Base-by-base conservation (phyloP, 352 stramenopile genomes). In the Discostella stelligera region DNA sequence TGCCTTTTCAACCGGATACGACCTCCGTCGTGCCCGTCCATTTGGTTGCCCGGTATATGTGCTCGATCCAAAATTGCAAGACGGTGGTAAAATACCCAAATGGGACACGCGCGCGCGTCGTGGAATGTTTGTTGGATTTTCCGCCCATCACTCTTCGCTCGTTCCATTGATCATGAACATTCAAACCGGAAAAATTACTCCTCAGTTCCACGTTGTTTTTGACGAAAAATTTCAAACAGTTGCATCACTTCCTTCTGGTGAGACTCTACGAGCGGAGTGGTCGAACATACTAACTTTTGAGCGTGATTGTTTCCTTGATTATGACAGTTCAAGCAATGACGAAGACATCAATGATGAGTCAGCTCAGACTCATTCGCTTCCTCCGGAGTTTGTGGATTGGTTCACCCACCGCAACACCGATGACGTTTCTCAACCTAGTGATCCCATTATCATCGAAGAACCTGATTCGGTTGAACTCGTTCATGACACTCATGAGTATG, bases 131-230 rank as follows among this genome's bases (percentile, higher is more conserved):
- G 11, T 86, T 14, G 74, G 79, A 0, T 44, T 77, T 2, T 70
- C 25, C n/a, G 2, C 44, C 0, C 27, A 60, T 7, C 79, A 86
- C 30, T 49, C 76, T 3, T 55, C 41, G 7, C 61, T 10, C n/a
- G 71, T 82, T 39, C 62, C 71, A 3, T 27, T 77, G 8, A 62
- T 84, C 20, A 25, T 82, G 1, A 84, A 79, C 27, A 50, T 71
- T 4, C 6, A 27, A 5, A 77, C 80, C n/a, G 76, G 80, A 1
- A 21, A 25, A 3, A 75, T 87, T 23, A 73, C 80, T 20, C 63
- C 72, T 37, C 80, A 84, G n/a, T 87, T 69, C 48, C 76, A 83
- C 48, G 48, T 75, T 3, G 53, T 84, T 13, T 75, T 79, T 55
- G 75, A 83, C 56, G 62, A 83, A 16, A 68, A 39, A 30, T 83